Evolutionary conservation across 352 stramenopile genomes (phyloP).

Genomic region (Pseudoperonospora humuli): DNA sequence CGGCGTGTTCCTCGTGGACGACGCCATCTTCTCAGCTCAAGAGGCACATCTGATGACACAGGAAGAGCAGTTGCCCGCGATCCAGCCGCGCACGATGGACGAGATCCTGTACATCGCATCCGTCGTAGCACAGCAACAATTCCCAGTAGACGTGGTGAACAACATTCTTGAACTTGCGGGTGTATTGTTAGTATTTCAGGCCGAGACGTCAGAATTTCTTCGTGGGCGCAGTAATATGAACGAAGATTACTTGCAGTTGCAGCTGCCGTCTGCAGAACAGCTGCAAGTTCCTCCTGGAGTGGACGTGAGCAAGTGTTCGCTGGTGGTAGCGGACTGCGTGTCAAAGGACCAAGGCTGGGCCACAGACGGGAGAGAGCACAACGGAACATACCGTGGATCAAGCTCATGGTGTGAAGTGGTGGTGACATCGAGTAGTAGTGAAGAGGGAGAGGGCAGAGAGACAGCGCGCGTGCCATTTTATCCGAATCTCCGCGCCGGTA

Average conservation of each 20-base stretch:
- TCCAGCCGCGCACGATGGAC: slow-evolving; percentile 17
- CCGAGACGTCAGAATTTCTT: slow-evolving; percentile 22
- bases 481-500: slow-evolving; percentile 45
- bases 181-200: slow-evolving; percentile 41
- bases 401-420: slow-evolving; percentile 62
- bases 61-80: slow-evolving; percentile 10
- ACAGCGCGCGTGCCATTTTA: slow-evolving; percentile 23
- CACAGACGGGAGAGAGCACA: slow-evolving; percentile 28
- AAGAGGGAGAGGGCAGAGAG: slow-evolving; percentile 11
- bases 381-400: slow-evolving; percentile 48
- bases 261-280: slow-evolving; percentile 27
- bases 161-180: slow-evolving; percentile 46
- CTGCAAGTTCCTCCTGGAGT: slow-evolving; percentile 38
- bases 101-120: slow-evolving; percentile 41
- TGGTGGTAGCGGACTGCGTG: slow-evolving; percentile 43
- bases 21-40: slow-evolving; percentile 18
- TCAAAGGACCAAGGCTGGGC: slow-evolving; percentile 76
- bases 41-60: slow-evolving; percentile 13
- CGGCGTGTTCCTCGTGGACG: slow-evolving; percentile 31
- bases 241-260: slow-evolving; percentile 43
- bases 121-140: slow-evolving; percentile 24
- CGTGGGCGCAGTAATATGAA: slow-evolving; percentile 39
- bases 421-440: slow-evolving; percentile 27
- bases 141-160: slow-evolving; percentile 37
- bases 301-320: slow-evolving; percentile 26